Conservation (phyloP, 1,284 basidiomycete species). For the Blastosporella zonata region DNA sequence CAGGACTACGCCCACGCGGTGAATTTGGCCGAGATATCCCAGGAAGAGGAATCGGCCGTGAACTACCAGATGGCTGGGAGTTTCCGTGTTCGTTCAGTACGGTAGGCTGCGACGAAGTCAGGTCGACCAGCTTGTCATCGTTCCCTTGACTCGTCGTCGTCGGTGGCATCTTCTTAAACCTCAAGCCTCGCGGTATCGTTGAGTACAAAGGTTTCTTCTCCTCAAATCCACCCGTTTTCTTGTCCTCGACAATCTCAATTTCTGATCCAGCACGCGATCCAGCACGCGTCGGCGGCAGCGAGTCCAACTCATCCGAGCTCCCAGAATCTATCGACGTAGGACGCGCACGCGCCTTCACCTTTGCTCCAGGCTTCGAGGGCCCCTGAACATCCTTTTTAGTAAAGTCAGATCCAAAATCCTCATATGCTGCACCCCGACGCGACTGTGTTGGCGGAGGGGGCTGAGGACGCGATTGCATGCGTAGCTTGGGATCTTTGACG, state of each 20-base stretch:
- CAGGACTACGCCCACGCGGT: conserved; percentile 4
- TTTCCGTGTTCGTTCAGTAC: conserved; percentile 9
- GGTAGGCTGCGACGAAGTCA: conserved; percentile 4
- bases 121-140: neutral
- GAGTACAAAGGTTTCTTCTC: conserved; percentile 3
- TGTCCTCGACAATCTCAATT: neutral
- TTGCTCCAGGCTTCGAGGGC: neutral
- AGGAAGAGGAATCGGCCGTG: neutral
- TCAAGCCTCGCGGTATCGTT: conserved; percentile 13
- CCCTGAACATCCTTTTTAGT: conserved; percentile 1
- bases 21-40: neutral
- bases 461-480: conserved; percentile 11
- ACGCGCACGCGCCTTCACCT: neutral
- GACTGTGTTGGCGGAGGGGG: neutral
- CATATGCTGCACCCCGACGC: conserved; percentile 14
- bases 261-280: conserved; percentile 16
- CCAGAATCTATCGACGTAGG: neutral
- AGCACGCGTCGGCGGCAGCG: conserved; percentile 7
- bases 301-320: conserved; percentile 16
- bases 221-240: conserved; percentile 1
- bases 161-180: conserved; percentile 42
- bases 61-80: neutral
- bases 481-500: conserved; percentile 12
- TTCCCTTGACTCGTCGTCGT: conserved; percentile 18
- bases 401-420: conserved; percentile 20